Evolutionary conservation across 2,329 filamentous ascomycete species (phyloP).

Genomic region (Alternaria triticimaculans): DNA sequence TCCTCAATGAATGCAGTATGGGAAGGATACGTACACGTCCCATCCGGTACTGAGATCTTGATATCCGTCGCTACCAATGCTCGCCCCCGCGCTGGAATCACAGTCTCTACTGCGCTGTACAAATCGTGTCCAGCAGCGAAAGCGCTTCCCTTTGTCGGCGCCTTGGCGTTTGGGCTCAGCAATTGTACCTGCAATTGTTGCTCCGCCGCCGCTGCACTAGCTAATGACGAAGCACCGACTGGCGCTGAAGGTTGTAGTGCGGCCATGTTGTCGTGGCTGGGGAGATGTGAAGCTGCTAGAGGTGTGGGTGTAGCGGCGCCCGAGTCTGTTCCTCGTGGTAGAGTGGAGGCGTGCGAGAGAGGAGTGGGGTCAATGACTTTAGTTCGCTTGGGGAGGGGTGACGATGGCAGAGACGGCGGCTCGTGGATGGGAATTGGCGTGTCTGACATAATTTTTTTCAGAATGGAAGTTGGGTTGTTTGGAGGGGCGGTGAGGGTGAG

Average conservation of each 20-base stretch:
- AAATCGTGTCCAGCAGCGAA: constrained; percentile 95
- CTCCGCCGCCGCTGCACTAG: constrained; percentile 38
- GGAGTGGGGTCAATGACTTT: constrained; percentile 64
- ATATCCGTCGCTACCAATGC: constrained; percentile 90
- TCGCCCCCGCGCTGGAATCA: constrained; percentile 82
- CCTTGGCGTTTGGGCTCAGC: constrained; percentile 76
- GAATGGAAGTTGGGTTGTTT: constrained; percentile 2
- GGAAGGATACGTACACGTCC: constrained; percentile 72
- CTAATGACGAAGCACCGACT: constrained; percentile 28
- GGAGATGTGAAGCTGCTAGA: constrained; percentile 22
- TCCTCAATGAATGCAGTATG: not conserved
- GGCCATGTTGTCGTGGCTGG: constrained; percentile 24
- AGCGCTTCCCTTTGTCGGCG: constrained; percentile 86
- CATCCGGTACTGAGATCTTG: constrained; percentile 85
- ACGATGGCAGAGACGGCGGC: constrained; percentile 67
- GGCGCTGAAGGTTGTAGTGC: constrained; percentile 30
- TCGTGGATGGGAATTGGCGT: constrained; percentile 43
- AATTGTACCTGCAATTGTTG: constrained; percentile 85
- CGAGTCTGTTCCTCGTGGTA: constrained; percentile 39
- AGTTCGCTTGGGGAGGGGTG: constrained; percentile 80
- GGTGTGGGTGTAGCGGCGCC: constrained; percentile 48
- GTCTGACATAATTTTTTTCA: constrained; percentile 24
- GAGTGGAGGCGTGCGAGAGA: constrained; percentile 33
- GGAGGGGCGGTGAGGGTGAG: constrained; percentile 24
- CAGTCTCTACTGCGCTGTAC: constrained; percentile 76